Base-by-base conservation (phyloP, 2,329 filamentous ascomycete species). In the Trematosphaeria pertusa region DNA sequence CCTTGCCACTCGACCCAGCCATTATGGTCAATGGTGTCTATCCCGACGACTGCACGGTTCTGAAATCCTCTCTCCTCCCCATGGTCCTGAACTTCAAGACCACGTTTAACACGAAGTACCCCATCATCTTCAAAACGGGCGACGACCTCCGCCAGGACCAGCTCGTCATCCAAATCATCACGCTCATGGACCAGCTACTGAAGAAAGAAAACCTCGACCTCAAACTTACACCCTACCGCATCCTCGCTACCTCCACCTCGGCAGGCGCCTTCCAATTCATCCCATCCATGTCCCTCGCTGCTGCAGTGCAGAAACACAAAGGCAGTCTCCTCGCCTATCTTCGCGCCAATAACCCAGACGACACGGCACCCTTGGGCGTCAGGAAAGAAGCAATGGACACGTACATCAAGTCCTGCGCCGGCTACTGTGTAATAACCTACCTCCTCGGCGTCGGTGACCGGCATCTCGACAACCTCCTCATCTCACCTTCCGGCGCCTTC, bases 341-440 rank as follows among this genome's bases (percentile, higher is more conserved):
- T 5, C 87, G 87, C 58, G 86, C 87, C 48, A 90, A 97, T 72
- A 97, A 97, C 62, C 92, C 93, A 0, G 92, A 97, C 65, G 84
- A 89, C 15, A 80, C 80, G 10, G 89, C 89, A 4, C 88, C 91
- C 0, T 81, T 96, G 1, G 91, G 93, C 1, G 87, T 99, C 20
- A 88, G 92, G 20, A 92, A 93, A 68, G 93, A 97, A 66, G 87
- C 90, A 0, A 87, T 99, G 75, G 94, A 99, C 59, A 97, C 88
- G 1, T 99, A 96, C 68, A 86, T 97, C 66, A 93, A 92, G 67
- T 96, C 91, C 0, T 97, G 94, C 66, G 94, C 94, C 0, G 94
- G 94, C 24, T 99, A 99, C 74, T 97, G 94, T 71, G 94, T 99
- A 11, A 97, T 99, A 59, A 99, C 95, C 0, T 99, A 99, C 71